Evolutionary conservation across 1,284 basidiomycete species (phyloP).

Genomic region (Ustilago bromivora): DNA sequence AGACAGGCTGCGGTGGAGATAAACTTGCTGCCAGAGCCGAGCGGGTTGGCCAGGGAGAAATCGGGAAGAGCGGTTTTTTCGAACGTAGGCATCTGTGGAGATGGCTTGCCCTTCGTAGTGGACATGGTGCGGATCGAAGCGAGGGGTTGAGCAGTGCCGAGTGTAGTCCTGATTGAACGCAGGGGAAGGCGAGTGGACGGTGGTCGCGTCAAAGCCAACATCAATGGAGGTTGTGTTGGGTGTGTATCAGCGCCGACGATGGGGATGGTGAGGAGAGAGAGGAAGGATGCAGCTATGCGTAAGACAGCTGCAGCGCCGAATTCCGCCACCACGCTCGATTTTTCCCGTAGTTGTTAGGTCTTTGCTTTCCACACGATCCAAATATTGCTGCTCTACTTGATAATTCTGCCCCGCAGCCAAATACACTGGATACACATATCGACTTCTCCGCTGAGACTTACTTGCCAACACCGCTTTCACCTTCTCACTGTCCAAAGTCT

Average conservation of each 20-base stretch:
- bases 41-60: constrained; percentile 37
- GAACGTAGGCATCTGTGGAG: constrained; percentile 47
- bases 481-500: constrained; percentile 11
- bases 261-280: background rate
- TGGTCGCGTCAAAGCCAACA: background rate
- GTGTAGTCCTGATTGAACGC: background rate
- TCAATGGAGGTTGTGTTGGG: background rate
- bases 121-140: background rate
- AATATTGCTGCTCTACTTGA: background rate
- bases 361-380: background rate
- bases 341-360: background rate
- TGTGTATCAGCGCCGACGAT: background rate
- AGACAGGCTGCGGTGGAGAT: constrained; percentile 61
- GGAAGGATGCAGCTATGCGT: constrained; percentile 20
- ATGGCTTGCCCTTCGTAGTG: background rate
- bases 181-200: background rate
- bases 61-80: constrained; percentile 44
- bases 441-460: background rate
- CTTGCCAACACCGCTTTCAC: constrained; percentile 32
- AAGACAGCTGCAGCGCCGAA: constrained; percentile 10
- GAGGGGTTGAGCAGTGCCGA: background rate
- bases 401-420: background rate
- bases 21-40: constrained; percentile 45
- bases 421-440: background rate
- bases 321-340: background rate